Percentiles rank a stretch among this genome's conserved stretches.
Evolutionary conservation across 2,329 filamentous ascomycete species (phyloP).

Genomic region (Alternaria brassicae): DNA sequence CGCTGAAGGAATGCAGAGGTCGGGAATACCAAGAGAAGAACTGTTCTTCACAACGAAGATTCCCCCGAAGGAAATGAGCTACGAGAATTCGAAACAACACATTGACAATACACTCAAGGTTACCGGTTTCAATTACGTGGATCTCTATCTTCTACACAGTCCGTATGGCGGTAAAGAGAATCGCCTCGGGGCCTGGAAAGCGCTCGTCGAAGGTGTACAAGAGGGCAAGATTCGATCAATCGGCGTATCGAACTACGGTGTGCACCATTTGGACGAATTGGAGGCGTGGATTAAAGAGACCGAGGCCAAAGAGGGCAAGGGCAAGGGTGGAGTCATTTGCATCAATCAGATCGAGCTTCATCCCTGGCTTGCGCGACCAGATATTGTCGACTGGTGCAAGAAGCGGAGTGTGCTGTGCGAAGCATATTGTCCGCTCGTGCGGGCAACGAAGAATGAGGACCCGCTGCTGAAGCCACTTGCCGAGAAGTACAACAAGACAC

Average conservation of each 20-base stretch:
- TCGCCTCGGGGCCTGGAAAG: conserved; percentile 61
- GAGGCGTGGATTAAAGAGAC: conserved; percentile 65
- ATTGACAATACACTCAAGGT: conserved; percentile 59
- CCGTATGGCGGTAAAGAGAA: conserved; percentile 61
- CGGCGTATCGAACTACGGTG: conserved; percentile 63
- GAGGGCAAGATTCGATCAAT: conserved; percentile 61
- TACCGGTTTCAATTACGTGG: conserved; percentile 72
- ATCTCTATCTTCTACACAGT: conserved; percentile 66
- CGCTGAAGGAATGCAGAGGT: conserved; percentile 66
- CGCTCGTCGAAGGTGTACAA: conserved; percentile 61
- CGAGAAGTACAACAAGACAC: conserved; percentile 65
- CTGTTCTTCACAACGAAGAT: conserved; percentile 79
- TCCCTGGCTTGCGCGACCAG: conserved; percentile 81
- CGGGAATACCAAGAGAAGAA: conserved; percentile 63
- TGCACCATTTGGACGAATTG: conserved; percentile 63
- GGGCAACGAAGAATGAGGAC: conserved; percentile 60
- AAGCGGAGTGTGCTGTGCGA: conserved; percentile 59
- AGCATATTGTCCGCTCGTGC: conserved; percentile 57
- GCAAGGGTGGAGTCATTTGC: conserved; percentile 74
- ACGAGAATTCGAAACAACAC: conserved; percentile 67
- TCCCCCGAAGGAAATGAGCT: conserved; percentile 62
- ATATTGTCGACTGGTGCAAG: conserved; percentile 80
- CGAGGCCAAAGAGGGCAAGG: conserved; percentile 68
- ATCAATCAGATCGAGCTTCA: conserved; percentile 87
- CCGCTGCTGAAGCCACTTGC: conserved; percentile 59